Percentiles rank a stretch among this genome's conserved stretches.
These are phyloP conservation scores for Fusarium sp. DNA, from an alignment of 2,329 filamentous ascomycete genomes.

Conservation along the genomic window DNA sequence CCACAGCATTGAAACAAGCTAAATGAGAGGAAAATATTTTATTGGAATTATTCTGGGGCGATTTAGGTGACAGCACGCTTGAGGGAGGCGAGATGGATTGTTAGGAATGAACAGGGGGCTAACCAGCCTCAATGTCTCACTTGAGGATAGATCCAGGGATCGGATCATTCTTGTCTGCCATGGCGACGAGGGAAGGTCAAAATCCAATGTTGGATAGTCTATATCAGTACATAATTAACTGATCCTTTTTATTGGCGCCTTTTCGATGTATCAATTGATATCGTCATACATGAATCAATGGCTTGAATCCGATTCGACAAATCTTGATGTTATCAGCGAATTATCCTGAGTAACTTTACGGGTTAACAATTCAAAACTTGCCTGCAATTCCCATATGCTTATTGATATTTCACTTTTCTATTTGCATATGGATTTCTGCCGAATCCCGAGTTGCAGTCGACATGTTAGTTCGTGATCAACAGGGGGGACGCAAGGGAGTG, in stretches of 20 bases:
- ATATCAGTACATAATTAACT: not conserved
- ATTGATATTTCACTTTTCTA: too few species aligned
- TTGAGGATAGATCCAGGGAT: not conserved
- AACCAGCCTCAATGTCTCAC: slow-evolving; percentile 38
- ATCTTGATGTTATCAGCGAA: too few species aligned
- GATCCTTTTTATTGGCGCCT: rapidly evolving
- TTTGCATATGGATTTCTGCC: not conserved
- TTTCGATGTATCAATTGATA: too few species aligned
- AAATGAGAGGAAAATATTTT: not conserved
- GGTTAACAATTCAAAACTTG: too few species aligned
- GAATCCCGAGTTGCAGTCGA: not conserved
- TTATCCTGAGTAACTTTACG: too few species aligned
- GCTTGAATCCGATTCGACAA: too few species aligned
- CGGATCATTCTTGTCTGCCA: not conserved
- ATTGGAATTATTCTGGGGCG: slow-evolving; percentile 12
- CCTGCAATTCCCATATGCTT: too few species aligned
- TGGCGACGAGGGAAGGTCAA: rapidly evolving
- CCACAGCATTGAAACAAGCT: slow-evolving; percentile 10
- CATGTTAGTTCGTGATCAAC: slow-evolving; percentile 8
- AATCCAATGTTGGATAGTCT: rapidly evolving
- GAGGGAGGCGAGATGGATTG: slow-evolving; percentile 23
- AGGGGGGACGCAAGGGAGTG: slow-evolving; percentile 36
- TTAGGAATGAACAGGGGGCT: slow-evolving; percentile 39
- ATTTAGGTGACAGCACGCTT: slow-evolving; percentile 11
- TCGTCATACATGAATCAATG: not conserved